Conservation (phyloP, 441 rosid genomes). For the Theobroma grandiflorum region DNA sequence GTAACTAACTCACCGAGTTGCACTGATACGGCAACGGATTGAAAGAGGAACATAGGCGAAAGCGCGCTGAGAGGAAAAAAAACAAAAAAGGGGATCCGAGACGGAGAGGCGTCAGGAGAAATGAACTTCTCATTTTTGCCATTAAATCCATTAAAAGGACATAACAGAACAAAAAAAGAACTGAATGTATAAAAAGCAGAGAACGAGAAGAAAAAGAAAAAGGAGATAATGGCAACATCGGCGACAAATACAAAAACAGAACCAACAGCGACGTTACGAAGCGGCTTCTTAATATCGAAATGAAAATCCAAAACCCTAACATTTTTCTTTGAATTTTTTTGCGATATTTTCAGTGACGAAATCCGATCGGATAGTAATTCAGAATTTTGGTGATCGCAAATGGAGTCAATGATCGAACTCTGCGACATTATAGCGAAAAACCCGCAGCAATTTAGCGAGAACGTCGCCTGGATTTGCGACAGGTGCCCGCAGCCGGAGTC, state of each 20-base stretch:
- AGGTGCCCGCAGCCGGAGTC: slow-evolving; percentile 85
- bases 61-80: slow-evolving; percentile 3
- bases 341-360: slow-evolving; percentile 3
- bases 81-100: not conserved
- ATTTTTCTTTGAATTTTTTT: not conserved
- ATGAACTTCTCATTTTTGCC: not conserved
- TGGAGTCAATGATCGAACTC: slow-evolving; percentile 90
- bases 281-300: not conserved
- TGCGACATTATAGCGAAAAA: slow-evolving; percentile 79
- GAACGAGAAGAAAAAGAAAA: not conserved
- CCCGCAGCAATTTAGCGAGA: slow-evolving; percentile 79
- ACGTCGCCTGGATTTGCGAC: slow-evolving; percentile 87
- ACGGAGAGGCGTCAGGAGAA: slow-evolving; percentile 5
- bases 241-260: not conserved
- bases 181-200: no score
- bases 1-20: not conserved
- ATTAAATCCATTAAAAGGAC: slow-evolving; percentile 7
- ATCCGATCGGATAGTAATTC: not conserved
- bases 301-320: slow-evolving; percentile 18
- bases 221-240: slow-evolving; percentile 16
- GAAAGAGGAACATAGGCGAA: not conserved
- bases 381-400: slow-evolving; percentile 30
- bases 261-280: not conserved
- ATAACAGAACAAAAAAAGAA: not conserved
- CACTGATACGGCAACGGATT: slow-evolving; percentile 6